Percentiles rank a stretch among this genome's conserved stretches.
These are phyloP conservation scores for Calonectria pseudoturangicola DNA, from an alignment of 2,329 filamentous ascomycete genomes.

Conservation along the genomic window DNA sequence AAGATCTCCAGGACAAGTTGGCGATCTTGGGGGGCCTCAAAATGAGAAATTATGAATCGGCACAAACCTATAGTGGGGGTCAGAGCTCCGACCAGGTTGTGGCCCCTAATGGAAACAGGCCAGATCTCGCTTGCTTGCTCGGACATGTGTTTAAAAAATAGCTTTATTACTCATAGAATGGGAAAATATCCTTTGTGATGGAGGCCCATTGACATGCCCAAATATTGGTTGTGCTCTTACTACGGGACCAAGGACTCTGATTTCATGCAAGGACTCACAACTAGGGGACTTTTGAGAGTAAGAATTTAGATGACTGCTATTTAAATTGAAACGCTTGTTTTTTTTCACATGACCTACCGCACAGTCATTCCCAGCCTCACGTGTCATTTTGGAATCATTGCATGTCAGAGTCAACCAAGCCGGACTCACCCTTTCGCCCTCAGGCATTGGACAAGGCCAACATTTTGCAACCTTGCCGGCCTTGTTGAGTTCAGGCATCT, in stretches of 20 bases:
- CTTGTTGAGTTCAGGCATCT: slow-evolving; percentile 4
- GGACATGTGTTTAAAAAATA: neutral
- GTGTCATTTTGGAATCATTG: neutral
- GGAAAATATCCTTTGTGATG: neutral
- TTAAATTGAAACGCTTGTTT: slow-evolving; percentile 14
- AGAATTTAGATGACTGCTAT: slow-evolving; percentile 15
- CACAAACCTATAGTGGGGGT: slow-evolving; percentile 4
- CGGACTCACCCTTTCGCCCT: neutral
- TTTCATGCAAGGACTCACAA: neutral
- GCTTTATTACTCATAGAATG: neutral
- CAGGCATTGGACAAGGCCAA: neutral
- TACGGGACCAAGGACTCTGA: neutral
- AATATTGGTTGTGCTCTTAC: neutral
- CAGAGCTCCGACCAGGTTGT: neutral
- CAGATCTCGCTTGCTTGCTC: neutral
- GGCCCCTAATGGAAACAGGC: too few relatives aligned
- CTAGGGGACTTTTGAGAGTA: slow-evolving; percentile 4
- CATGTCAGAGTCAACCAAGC: neutral
- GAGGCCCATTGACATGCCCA: neutral
- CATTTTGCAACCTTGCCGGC: neutral
- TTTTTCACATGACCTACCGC: slow-evolving; percentile 16
- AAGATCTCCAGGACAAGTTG: slow-evolving; percentile 6
- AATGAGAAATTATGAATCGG: slow-evolving; percentile 21
- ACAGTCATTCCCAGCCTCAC: slow-evolving; percentile 9
- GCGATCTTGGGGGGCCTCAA: slow-evolving; percentile 20